Percentiles rank a stretch among this genome's conserved stretches.
Conservation (phyloP, 2,329 filamentous ascomycete species). For the Stachybotrys chartarum region DNA sequence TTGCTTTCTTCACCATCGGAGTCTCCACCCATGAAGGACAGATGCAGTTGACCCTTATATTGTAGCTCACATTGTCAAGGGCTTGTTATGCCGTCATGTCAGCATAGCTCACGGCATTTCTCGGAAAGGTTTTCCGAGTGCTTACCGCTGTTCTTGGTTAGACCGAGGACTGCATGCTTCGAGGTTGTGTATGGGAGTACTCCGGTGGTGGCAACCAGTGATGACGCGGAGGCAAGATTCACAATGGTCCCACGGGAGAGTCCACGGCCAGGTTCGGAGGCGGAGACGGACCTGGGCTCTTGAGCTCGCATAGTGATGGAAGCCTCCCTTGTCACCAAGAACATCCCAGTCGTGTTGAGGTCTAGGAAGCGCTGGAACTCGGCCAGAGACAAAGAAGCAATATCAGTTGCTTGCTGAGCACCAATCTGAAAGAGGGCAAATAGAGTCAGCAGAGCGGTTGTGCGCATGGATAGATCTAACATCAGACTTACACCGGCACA, state of each 20-base stretch:
- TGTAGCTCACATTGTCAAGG: slow-evolving; percentile 5
- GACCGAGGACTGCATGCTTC: slow-evolving; percentile 9
- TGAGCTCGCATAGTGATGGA: background rate
- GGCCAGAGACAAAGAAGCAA: background rate
- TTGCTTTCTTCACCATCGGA: slow-evolving; percentile 4
- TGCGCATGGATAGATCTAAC: too few species aligned
- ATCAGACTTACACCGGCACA: slow-evolving; percentile 5
- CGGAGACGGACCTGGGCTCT: background rate
- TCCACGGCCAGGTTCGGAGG: background rate
- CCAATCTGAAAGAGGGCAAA: background rate
- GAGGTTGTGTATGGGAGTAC: slow-evolving; percentile 3
- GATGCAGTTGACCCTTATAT: slow-evolving; percentile 13
- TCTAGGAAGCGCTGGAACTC: background rate
- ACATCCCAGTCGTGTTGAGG: background rate
- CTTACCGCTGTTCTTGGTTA: slow-evolving; percentile 9
- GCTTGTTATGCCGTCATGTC: background rate
- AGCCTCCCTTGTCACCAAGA: background rate
- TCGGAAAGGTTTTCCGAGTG: background rate
- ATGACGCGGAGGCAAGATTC: background rate
- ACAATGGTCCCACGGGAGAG: background rate
- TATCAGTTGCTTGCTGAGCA: background rate
- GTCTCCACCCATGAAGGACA: slow-evolving; percentile 12
- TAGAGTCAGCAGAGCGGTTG: too few species aligned
- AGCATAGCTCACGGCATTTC: background rate
- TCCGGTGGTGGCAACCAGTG: background rate